Evolutionary conservation across 768 basidiomycete genomes (phyloP).

Genomic region (Dentipellis fragilis): DNA sequence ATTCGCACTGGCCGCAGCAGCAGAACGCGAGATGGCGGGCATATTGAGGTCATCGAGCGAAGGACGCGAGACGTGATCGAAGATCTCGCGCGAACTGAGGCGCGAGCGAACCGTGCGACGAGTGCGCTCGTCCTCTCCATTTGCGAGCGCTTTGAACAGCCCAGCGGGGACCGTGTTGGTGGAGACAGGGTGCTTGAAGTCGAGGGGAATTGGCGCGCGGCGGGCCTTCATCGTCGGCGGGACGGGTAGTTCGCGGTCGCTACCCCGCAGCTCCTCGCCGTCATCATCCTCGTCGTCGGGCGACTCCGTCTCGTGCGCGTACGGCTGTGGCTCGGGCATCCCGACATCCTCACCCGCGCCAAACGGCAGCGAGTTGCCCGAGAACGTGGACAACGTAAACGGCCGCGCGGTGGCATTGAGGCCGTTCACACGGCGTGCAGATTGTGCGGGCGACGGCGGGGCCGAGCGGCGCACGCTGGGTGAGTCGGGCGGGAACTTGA

Average conservation of each 20-base stretch:
- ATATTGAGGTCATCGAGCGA: slow-evolving; percentile 73
- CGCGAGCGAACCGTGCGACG: slow-evolving; percentile 67
- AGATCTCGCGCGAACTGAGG: slow-evolving; percentile 63
- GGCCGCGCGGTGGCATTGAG: slow-evolving; percentile 43
- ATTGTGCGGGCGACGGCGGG: slow-evolving; percentile 25
- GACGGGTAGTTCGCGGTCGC: slow-evolving; percentile 21
- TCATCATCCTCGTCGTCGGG: slow-evolving; percentile 20
- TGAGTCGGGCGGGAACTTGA: slow-evolving; percentile 64
- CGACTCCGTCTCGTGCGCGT: neutral
- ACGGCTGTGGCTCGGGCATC: neutral
- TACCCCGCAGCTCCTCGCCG: slow-evolving; percentile 10
- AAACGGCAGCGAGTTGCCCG: slow-evolving; percentile 36
- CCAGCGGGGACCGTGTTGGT: slow-evolving; percentile 79
- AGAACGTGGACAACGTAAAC: slow-evolving; percentile 41
- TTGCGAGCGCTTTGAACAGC: slow-evolving; percentile 71
- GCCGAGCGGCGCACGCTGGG: slow-evolving; percentile 39
- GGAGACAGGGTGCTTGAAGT: slow-evolving; percentile 57
- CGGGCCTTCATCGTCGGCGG: slow-evolving; percentile 32
- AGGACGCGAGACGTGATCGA: slow-evolving; percentile 55
- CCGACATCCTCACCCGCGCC: slow-evolving; percentile 14
- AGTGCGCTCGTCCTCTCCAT: slow-evolving; percentile 49
- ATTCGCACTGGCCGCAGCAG: slow-evolving; percentile 38
- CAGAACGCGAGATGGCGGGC: slow-evolving; percentile 48
- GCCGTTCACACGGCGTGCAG: slow-evolving; percentile 8
- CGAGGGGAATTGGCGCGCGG: slow-evolving; percentile 70